These are phyloP conservation scores for Grosmannia clavigera DNA, from an alignment of 2,329 filamentous ascomycete species.

Conservation along the genomic window DNA sequence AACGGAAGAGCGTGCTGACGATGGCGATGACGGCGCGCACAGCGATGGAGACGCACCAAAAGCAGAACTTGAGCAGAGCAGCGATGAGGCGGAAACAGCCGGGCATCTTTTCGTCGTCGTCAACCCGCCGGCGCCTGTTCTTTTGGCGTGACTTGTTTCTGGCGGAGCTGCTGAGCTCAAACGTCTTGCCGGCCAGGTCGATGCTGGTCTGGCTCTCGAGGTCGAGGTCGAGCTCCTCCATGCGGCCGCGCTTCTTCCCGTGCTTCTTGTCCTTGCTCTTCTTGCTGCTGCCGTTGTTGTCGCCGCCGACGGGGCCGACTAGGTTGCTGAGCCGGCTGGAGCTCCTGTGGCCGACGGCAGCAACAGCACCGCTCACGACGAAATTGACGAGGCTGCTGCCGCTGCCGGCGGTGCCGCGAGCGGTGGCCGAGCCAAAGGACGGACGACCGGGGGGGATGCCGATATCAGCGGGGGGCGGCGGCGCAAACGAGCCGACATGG, in stretches of 20 bases:
- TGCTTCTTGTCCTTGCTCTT: constrained; percentile 13
- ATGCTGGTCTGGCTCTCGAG: constrained; percentile 46
- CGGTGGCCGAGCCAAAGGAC: not conserved
- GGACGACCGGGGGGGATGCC: constrained; percentile 6
- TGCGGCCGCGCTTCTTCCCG: constrained; percentile 21
- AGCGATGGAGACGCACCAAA: constrained; percentile 43
- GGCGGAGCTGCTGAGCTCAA: constrained; percentile 10
- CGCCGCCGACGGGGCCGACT: not conserved
- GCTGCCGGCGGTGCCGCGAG: not conserved
- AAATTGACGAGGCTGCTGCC: constrained; percentile 12
- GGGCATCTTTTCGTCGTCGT: constrained; percentile 36
- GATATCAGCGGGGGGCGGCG: constrained; percentile 19
- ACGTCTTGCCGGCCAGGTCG: constrained; percentile 29
- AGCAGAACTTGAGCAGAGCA: constrained; percentile 42
- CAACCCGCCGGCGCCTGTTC: constrained; percentile 8
- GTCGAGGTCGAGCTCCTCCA: constrained; percentile 49
- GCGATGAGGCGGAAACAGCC: constrained; percentile 36
- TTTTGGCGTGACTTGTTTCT: not conserved
- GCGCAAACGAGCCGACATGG: constrained; percentile 42
- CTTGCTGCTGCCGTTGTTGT: constrained; percentile 9
- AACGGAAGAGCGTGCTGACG: constrained; percentile 38
- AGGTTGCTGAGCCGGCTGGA: constrained; percentile 18
- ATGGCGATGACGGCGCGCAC: constrained; percentile 41
- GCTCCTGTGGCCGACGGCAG: constrained; percentile 13
- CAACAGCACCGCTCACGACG: constrained; percentile 7